Base-by-base conservation (phyloP, 164 flowering plant species). In the Vitis rotundifolia region DNA sequence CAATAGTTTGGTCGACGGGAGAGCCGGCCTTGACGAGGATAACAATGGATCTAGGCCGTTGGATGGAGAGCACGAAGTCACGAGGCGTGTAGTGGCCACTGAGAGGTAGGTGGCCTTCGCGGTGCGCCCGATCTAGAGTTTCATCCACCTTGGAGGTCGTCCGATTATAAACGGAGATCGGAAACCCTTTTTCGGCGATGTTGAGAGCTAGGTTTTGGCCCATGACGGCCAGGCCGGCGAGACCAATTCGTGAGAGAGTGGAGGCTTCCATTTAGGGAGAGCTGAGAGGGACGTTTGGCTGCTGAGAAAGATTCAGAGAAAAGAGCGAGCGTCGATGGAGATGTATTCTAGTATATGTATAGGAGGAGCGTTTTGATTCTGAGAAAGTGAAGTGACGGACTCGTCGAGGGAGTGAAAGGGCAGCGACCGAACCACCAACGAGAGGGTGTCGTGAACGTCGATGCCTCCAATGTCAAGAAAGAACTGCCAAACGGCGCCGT, bases 121-220 rank as follows among this genome's bases (percentile, higher is more conserved):
- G 11, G 15, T 70, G 54, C 29, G 87, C 87, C 1, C 85, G 83
- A 5, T 66, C 61, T 11, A 82, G 67, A 55, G 87, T 82, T 16
- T 84, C 82, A 64, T 84, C 87, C 69, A 82, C 83, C 64, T 84
- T 84, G 82, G 85, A 77, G 52, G 83, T 16, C 15, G 87, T 79
- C n/a, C 87, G 85, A 61, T 84, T 84, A 82, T 84, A 84, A 75
- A 84, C 87, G 71, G 87, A 84, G 79, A 84, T 84, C 1, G 87
- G 87, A 70, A 82, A 84, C 63, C 85, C 85, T 66, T 84, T 84
- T 44, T 82, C 87, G 73, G 87, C 87, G 74, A 84, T 72, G 79
- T 84, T 84, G 12, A 84, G 82, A 12, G 87, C 87, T 9, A 84
- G 78, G 78, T 84, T 84, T 56, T 84, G 87, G 52, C 87, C 87